Base-by-base conservation (phyloP, 1,139 yeast genomes). In the Saccharomycopsis hybrid region DNA sequence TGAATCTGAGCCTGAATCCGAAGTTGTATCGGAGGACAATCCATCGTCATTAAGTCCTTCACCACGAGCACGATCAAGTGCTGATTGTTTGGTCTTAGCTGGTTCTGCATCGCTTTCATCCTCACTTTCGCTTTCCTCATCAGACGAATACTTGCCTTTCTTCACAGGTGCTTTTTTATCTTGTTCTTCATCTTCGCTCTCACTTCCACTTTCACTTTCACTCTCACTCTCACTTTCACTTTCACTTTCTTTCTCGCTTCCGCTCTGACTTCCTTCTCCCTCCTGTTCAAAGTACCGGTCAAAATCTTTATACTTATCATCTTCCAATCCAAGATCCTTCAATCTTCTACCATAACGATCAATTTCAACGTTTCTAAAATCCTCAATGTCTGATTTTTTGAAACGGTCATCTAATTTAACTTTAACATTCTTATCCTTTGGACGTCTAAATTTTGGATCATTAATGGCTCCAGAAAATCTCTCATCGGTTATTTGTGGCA, bases 351-450 rank as follows among this genome's bases (percentile, higher is more conserved):
- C 98, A 63, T 88, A 90, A 60, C 85, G 80, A 64, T 92, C 98
- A 41, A 88, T 83, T 58, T 77, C 79, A 7, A 83, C 77, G 56
- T 78, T 44, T 44, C 48, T 78, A 57, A 81, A 74, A 52, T 77
- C 76, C 56, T 76, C 76, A 58, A 85, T 66, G 61, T 89, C 97
- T 44, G 76, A 74, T 58, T 79, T 79, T 57, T 82, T 80, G 66
- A 92, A 92, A 66, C 99, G 80, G 53, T 81, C 85, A 67, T 92
- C 99, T 41, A 94, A 76, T 59, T 85, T 80, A 42, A 88, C 85
- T 64, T 84, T 85, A 56, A 82, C 69, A 55, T 83, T 81, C 59
- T 80, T 81, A 62, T 76, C 74, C 58, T 76, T 82, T 3, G 96
- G 92, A 41, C 79, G n/a, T 56, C 78, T 82, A 69, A 92, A 92